These are phyloP conservation scores for Mangifera indica DNA, from an alignment of 345 rosid genomes.

Conservation along the genomic window DNA sequence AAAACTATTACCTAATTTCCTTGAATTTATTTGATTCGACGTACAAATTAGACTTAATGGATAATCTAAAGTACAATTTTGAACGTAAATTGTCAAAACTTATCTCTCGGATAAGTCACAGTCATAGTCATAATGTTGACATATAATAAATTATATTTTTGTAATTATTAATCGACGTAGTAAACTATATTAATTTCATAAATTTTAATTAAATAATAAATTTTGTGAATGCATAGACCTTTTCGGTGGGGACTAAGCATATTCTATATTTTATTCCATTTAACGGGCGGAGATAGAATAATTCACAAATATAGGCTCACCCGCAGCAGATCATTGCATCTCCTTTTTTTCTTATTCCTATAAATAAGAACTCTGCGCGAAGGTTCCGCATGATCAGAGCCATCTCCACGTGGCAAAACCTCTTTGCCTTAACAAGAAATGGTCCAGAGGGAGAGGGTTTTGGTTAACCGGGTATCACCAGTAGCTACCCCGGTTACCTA, in stretches of 20 bases:
- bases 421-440: slow-evolving; percentile 25
- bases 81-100: no score
- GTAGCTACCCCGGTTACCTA: slow-evolving; percentile 28
- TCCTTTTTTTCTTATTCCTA: slow-evolving; percentile 16
- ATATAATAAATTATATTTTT: no score
- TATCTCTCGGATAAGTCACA: no score
- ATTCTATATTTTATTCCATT: not conserved
- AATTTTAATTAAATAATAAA: no score
- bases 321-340: slow-evolving; percentile 24
- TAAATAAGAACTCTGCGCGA: slow-evolving; percentile 20
- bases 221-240: no score
- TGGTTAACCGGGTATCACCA: slow-evolving; percentile 38
- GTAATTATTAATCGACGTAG: no score
- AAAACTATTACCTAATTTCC: not conserved
- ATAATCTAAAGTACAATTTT: no score
- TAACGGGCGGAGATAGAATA: slow-evolving; percentile 23
- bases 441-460: slow-evolving; percentile 35
- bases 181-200: no score
- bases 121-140: no score
- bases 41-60: no score
- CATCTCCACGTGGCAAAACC: slow-evolving; percentile 49
- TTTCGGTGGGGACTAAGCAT: no score
- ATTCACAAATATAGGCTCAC: slow-evolving; percentile 10
- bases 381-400: slow-evolving; percentile 24
- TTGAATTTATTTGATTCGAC: no score